Percentiles rank a stretch among this genome's conserved stretches.
Evolutionary conservation across 352 stramenopile genomes (phyloP).

Genomic region (Paralagenidium karlingii): DNA sequence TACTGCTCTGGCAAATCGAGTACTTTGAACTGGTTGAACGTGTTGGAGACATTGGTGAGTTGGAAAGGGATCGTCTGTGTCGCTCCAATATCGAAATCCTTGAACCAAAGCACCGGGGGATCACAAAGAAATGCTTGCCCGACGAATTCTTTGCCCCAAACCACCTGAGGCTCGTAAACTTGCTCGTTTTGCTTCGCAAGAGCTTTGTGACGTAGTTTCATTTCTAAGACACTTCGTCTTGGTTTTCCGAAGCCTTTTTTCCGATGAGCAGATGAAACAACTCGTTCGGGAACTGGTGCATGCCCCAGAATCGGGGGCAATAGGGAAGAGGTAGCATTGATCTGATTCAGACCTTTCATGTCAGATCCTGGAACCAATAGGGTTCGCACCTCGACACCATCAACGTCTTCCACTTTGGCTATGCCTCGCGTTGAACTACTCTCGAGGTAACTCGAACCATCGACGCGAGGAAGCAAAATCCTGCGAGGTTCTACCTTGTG

Average conservation of each 20-base stretch:
- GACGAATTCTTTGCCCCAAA: conserved; percentile 71
- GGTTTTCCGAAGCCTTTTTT: conserved; percentile 23
- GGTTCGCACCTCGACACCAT: no score
- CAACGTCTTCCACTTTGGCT: no score
- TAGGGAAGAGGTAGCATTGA: background rate
- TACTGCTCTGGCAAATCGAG: conserved; percentile 57
- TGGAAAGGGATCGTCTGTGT: conserved; percentile 45
- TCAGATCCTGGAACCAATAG: conserved; percentile 17
- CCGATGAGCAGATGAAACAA: background rate
- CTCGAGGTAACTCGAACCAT: no score
- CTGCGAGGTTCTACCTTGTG: conserved; percentile 3
- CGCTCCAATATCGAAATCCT: conserved; percentile 80
- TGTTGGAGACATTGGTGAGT: conserved; percentile 87
- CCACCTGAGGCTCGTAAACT: conserved; percentile 52
- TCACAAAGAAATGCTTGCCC: conserved; percentile 72
- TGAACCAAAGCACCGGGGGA: conserved; percentile 72
- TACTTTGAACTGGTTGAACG: conserved; percentile 87
- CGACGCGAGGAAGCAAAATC: no score
- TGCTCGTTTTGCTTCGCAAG: conserved; percentile 35
- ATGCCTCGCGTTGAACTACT: no score
- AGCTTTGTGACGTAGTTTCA: conserved; percentile 29
- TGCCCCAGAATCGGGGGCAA: conserved; percentile 3
- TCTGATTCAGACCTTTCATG: conserved; percentile 9
- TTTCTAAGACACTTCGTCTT: conserved; percentile 47
- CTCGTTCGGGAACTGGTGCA: background rate